Conservation (phyloP, 2,329 filamentous ascomycete genomes). For the Penicillium corylophilum region DNA sequence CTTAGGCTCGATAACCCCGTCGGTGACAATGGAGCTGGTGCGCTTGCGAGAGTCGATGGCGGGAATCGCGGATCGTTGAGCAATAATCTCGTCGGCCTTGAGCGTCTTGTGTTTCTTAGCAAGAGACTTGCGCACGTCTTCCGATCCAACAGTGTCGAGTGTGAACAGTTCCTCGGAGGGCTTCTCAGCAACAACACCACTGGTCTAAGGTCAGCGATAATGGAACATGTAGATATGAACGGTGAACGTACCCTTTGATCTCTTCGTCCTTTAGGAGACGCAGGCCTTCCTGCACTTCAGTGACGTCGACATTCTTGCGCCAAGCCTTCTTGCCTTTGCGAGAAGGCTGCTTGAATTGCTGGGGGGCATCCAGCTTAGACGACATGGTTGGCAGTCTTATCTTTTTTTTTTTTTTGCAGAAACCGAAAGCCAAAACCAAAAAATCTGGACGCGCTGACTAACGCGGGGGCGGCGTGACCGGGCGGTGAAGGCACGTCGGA, state of each 20-base stretch:
- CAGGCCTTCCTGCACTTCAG: conserved; percentile 78
- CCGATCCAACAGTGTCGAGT: conserved; percentile 73
- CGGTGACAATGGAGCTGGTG: conserved; percentile 64
- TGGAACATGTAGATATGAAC: not conserved
- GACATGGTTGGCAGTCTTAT: conserved; percentile 34
- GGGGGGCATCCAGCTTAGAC: conserved; percentile 57
- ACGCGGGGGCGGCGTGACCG: conserved; percentile 25
- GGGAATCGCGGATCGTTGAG: conserved; percentile 76
- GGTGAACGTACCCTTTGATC: conserved; percentile 69
- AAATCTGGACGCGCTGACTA: conserved; percentile 35
- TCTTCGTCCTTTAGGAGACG: conserved; percentile 84
- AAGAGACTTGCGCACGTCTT: conserved; percentile 62
- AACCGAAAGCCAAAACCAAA: conserved; percentile 26
- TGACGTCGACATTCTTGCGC: conserved; percentile 96
- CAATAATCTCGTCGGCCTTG: conserved; percentile 89
- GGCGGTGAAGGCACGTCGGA: conserved; percentile 25
- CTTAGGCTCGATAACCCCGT: conserved; percentile 66
- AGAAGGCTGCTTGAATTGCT: conserved; percentile 82
- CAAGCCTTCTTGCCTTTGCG: conserved; percentile 98
- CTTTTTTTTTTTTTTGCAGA: conserved; percentile 26
- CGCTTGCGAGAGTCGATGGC: conserved; percentile 79
- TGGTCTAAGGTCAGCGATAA: conserved; percentile 38
- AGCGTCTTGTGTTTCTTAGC: conserved; percentile 72
- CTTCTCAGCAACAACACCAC: conserved; percentile 83
- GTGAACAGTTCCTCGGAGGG: conserved; percentile 80